Percentiles rank a stretch among this genome's conserved stretches.
phyloP scores from a whole-genome alignment of 2,329 filamentous ascomycete species.

The Colletotrichum agaves region DNA sequence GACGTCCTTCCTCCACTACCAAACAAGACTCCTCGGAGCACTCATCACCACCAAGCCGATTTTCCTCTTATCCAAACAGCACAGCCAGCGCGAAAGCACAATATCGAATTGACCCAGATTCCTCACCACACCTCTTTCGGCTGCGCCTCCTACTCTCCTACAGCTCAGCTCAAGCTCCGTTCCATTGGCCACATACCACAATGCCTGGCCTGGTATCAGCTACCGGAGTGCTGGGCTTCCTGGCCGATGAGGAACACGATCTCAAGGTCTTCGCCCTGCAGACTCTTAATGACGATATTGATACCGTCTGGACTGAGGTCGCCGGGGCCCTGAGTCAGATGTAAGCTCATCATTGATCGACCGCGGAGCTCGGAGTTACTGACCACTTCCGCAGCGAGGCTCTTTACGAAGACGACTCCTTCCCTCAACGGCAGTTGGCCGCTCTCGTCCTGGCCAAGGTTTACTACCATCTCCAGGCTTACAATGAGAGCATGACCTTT shows the following conservation, averaged over 20 bases:
- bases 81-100: background rate
- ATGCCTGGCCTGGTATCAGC: slow-evolving; percentile 97
- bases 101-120: background rate
- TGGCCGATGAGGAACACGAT: slow-evolving; percentile 93
- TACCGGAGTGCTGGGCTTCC: slow-evolving; percentile 92
- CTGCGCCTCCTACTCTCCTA: slow-evolving; percentile 2
- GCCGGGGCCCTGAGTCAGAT: slow-evolving; percentile 92
- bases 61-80: slow-evolving; percentile 1
- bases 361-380: slow-evolving; percentile 27
- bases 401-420: slow-evolving; percentile 95
- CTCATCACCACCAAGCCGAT: slow-evolving; percentile 18
- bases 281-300: slow-evolving; percentile 95
- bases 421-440: slow-evolving; percentile 92
- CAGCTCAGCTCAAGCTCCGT: slow-evolving; percentile 32
- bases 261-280: slow-evolving; percentile 95
- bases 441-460: slow-evolving; percentile 96
- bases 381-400: slow-evolving; percentile 75
- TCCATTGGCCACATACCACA: slow-evolving; percentile 43
- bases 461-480: slow-evolving; percentile 98
- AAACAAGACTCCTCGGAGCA: slow-evolving; percentile 33
- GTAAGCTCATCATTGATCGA: slow-evolving; percentile 59
- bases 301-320: slow-evolving; percentile 97
- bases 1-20: slow-evolving; percentile 36
- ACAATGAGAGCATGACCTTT: slow-evolving; percentile 99
- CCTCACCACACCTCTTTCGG: background rate